Conservation (phyloP, 2,329 filamentous ascomycete genomes). For the Chrysosporium keratinophilum region DNA sequence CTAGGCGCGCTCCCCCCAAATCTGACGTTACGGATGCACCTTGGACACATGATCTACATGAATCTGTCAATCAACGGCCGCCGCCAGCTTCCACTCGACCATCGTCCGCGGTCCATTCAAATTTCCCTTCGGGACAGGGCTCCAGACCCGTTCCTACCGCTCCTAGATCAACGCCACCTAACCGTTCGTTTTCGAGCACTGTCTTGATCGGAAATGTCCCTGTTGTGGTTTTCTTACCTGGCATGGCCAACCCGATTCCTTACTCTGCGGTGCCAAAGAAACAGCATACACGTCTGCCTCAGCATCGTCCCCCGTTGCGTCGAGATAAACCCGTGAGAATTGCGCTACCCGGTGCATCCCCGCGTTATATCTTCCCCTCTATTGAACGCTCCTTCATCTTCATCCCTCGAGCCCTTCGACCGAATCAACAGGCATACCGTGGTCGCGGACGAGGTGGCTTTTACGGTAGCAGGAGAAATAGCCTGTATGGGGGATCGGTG, state of each 20-base stretch:
- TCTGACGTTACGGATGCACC: conserved; percentile 54
- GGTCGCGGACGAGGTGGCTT: conserved; percentile 60
- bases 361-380: conserved; percentile 84
- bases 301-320: conserved; percentile 85
- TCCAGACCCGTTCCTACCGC: conserved; percentile 32
- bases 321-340: conserved; percentile 95
- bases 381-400: conserved; percentile 92
- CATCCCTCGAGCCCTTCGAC: conserved; percentile 84
- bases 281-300: conserved; percentile 85
- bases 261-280: conserved; percentile 72
- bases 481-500: conserved; percentile 66
- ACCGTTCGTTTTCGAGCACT: conserved; percentile 71
- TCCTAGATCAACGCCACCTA: conserved; percentile 55
- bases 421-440: conserved; percentile 70
- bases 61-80: conserved; percentile 43
- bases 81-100: conserved; percentile 26
- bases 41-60: conserved; percentile 95
- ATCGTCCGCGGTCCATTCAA: conserved; percentile 20
- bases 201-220: conserved; percentile 75
- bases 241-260: conserved; percentile 58
- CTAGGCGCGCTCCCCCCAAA: conserved; percentile 34
- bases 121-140: conserved; percentile 23
- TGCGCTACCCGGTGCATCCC: conserved; percentile 67
- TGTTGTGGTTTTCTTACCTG: conserved; percentile 68
- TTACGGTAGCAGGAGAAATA: conserved; percentile 64